Evolutionary conservation across 768 basidiomycete species (phyloP).

Genomic region (Lactarius vividus): DNA sequence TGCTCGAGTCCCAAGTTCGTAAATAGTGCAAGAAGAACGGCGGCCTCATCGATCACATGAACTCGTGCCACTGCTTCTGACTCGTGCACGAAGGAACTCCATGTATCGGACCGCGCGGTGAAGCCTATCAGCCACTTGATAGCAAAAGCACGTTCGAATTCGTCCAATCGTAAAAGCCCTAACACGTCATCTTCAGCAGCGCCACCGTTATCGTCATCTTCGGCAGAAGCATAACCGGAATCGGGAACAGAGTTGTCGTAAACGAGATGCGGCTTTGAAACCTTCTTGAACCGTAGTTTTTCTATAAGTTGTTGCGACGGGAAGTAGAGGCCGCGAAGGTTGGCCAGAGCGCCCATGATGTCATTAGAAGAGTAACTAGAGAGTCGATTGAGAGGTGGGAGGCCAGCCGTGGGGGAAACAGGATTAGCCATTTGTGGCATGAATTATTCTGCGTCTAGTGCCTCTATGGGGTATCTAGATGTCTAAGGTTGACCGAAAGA

Average conservation of each 20-base stretch:
- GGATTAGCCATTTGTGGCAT: conserved; percentile 20
- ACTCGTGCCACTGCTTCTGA: conserved; percentile 43
- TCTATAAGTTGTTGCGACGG: conserved; percentile 35
- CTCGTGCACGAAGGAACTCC: conserved; percentile 35
- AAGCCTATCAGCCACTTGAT: conserved; percentile 75
- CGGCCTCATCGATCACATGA: conserved; percentile 52
- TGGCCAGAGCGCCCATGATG: conserved; percentile 42
- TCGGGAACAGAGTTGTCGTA: conserved; percentile 54
- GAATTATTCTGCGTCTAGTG: conserved; percentile 6
- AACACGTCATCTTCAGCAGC: conserved; percentile 33
- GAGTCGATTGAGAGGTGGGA: conserved; percentile 56
- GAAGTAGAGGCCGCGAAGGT: conserved; percentile 54
- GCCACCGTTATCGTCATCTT: conserved; percentile 33
- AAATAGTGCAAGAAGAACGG: conserved; percentile 55
- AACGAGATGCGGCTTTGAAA: conserved; percentile 29
- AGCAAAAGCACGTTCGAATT: conserved; percentile 63
- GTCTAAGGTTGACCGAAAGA: conserved; percentile 5
- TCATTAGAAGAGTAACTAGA: conserved; percentile 36
- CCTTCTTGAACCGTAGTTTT: conserved; percentile 28
- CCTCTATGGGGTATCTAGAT: conserved; percentile 22
- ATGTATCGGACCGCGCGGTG: conserved; percentile 55
- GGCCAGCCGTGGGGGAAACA: conserved; percentile 46
- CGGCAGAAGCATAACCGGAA: conserved; percentile 75
- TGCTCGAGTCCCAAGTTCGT: conserved; percentile 42
- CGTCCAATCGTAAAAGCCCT: conserved; percentile 56